Base-by-base conservation (phyloP, 2,329 filamentous ascomycete genomes). In the Teratosphaeria pseudoeucalypti region DNA sequence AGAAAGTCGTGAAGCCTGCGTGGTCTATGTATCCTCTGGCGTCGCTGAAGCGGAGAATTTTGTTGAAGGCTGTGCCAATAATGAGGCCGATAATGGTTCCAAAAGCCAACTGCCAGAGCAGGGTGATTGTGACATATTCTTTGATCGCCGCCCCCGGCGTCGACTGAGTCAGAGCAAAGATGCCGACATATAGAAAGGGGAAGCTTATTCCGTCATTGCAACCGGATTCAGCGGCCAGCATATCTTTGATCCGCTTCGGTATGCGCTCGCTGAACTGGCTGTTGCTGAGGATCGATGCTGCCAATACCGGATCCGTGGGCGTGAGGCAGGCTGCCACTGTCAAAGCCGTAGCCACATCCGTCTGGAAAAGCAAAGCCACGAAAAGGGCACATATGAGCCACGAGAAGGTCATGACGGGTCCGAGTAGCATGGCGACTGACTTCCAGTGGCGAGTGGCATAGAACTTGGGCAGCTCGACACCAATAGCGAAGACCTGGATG, bases 191-290 rank as follows among this genome's bases (percentile, higher is more conserved):
- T 1, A 83, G 69, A 65, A 83, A 83, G 0, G 81, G 81, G 61
- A 83, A 83, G 0, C 78, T 79, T 5, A 81, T 72, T 9, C 79
- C 81, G 62, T 84, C 81, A 60, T 83, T 83, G 65, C 79, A 82
- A 1, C 79, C 81, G 52, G 76, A 79, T 63, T 84, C 81, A 0
- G 81, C 80, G 19, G 76, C 75, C 10, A 83, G 72, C 55, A 83
- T 69, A 64, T 82, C 73, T 52, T 77, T 77, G 52, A 83, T 68
- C 4, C 81, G 73, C 60, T 75, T 77, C 0, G 81, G 81, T 0
- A 83, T 76, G 14, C 81, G 67, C 1, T 72, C 72, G 58, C 77
- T 80, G 71, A 83, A 83, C 55, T 76, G 78, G 34, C 77, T 79
- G 63, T 82, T 80, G 2, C 76, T 76, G 12, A 83, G 72, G 1